A percentile compares a stretch with the other conserved stretches of the same genome.
Evolutionary conservation across 2,329 filamentous ascomycete species (phyloP).

Genomic region (Sphaerostilbella broomeana): DNA sequence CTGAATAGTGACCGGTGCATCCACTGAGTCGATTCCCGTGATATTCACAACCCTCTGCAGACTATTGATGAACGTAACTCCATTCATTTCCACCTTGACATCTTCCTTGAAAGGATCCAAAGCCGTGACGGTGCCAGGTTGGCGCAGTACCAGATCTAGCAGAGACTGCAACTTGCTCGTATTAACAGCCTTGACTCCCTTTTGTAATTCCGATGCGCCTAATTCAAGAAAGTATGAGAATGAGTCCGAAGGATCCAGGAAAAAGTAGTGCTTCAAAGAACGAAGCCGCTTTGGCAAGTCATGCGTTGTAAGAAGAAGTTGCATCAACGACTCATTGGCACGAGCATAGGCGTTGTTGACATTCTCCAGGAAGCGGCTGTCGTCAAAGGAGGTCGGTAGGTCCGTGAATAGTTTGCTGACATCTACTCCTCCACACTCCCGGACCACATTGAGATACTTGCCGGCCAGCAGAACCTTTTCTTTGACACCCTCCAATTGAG

Average conservation of each 20-base stretch:
- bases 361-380: slow-evolving; percentile 87
- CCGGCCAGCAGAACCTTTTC: slow-evolving; percentile 92
- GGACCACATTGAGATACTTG: slow-evolving; percentile 96
- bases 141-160: slow-evolving; percentile 91
- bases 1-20: slow-evolving; percentile 65
- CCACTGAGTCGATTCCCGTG: slow-evolving; percentile 81
- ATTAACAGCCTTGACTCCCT: slow-evolving; percentile 83
- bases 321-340: slow-evolving; percentile 88
- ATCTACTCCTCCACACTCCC: slow-evolving; percentile 94
- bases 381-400: slow-evolving; percentile 88
- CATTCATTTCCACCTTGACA: slow-evolving; percentile 95
- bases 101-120: slow-evolving; percentile 98
- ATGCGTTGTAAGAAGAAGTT: slow-evolving; percentile 86
- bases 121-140: slow-evolving; percentile 88
- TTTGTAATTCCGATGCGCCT: slow-evolving; percentile 79
- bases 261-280: slow-evolving; percentile 98
- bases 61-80: slow-evolving; percentile 85
- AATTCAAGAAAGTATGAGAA: slow-evolving; percentile 97
- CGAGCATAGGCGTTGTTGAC: slow-evolving; percentile 93
- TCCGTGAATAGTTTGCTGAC: slow-evolving; percentile 82
- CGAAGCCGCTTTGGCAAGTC: slow-evolving; percentile 78
- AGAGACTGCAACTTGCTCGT: slow-evolving; percentile 89
- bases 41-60: slow-evolving; percentile 96
- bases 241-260: slow-evolving; percentile 95
- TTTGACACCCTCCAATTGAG: slow-evolving; percentile 83